Conservation (phyloP, 306 rosid species). For the Fragaria ananassa region DNA sequence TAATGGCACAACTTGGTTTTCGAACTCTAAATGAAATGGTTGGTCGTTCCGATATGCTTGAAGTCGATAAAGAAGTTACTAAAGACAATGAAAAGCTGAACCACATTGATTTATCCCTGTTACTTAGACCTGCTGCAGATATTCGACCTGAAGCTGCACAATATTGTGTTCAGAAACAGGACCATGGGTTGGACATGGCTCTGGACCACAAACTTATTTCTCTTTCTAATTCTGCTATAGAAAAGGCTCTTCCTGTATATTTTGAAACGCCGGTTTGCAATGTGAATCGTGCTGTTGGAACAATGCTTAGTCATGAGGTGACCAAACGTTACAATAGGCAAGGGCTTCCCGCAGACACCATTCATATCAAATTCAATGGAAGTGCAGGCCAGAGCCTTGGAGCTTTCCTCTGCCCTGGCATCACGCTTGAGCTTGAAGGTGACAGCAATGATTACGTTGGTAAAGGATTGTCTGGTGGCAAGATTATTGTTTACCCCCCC, state of each 20-base stretch:
- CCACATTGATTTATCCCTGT: slow-evolving; percentile 75
- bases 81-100: slow-evolving; percentile 76
- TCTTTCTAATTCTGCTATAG: slow-evolving; percentile 72
- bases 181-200: slow-evolving; percentile 89
- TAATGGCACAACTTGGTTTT: slow-evolving; percentile 87
- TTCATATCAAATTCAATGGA: slow-evolving; percentile 79
- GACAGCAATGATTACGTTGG: slow-evolving; percentile 97
- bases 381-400: slow-evolving; percentile 99
- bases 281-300: slow-evolving; percentile 93
- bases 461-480: slow-evolving; percentile 95
- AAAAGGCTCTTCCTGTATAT: slow-evolving; percentile 83
- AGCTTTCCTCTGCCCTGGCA: slow-evolving; percentile 95
- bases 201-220: slow-evolving; percentile 78
- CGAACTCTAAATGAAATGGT: slow-evolving; percentile 83
- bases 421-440: slow-evolving; percentile 95
- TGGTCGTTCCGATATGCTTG: slow-evolving; percentile 95
- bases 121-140: slow-evolving; percentile 95
- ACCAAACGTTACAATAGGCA: slow-evolving; percentile 72
- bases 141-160: slow-evolving; percentile 94
- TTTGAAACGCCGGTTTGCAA: slow-evolving; percentile 70
- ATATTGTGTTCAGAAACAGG: slow-evolving; percentile 88
- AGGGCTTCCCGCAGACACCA: slow-evolving; percentile 90
- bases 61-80: slow-evolving; percentile 82
- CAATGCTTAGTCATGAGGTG: slow-evolving; percentile 99
- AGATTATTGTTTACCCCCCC: slow-evolving; percentile 90